Base-by-base conservation (phyloP, 352 stramenopile species). In the Phytophthora rubi region DNA sequence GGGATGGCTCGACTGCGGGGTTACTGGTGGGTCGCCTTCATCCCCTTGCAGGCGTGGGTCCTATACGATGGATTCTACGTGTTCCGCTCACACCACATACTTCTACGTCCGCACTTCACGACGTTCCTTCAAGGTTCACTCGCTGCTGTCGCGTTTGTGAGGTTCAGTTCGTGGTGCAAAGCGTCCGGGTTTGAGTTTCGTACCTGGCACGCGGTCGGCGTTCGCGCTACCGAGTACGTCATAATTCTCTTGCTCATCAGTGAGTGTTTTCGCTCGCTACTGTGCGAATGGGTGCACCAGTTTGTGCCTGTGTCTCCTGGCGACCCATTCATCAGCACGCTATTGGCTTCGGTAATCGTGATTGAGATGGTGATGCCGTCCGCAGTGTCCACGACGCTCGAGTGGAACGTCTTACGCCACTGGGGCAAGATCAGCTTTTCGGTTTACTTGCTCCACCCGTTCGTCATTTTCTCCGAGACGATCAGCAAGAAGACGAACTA, bases 381-480 rank as follows among this genome's bases (percentile, higher is more conserved):
- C 3, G 9, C 61, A 3, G n/a, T 83, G 12, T 53, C 77, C 9
- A 65, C 57, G 0, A 18, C 70, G 2, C 64, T 81, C 28, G 77
- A 84, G 53, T 84, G 70, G 73, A 74, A 52, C 26, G 55, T 52
- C 18, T 23, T 61, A 12, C 55, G 55, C 12, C 35, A 61, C 39
- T 51, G 35, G 56, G 73, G 77, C 61, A 81, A 84, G 30, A 56
- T 84, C 35, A 81, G 73, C 59, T 84, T 76, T 49, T 84, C 77
- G 5, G 62, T 80, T 35, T 84, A 84, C 60, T 44, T 84, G 64
- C 64, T 84, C 2, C 77, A 81, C 64, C 72, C 47, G n/a, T 84
- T 80, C 23, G 70, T 61, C 37, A 37, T 61, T 16, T 61, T 51
- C 56, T 42, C 56, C 21, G 35, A 62, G 28, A 37, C 28, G 15